Percentiles rank a stretch among this genome's conserved stretches.
Evolutionary conservation across 345 rosid species (phyloP).

Genomic region (Turnera subulata): DNA sequence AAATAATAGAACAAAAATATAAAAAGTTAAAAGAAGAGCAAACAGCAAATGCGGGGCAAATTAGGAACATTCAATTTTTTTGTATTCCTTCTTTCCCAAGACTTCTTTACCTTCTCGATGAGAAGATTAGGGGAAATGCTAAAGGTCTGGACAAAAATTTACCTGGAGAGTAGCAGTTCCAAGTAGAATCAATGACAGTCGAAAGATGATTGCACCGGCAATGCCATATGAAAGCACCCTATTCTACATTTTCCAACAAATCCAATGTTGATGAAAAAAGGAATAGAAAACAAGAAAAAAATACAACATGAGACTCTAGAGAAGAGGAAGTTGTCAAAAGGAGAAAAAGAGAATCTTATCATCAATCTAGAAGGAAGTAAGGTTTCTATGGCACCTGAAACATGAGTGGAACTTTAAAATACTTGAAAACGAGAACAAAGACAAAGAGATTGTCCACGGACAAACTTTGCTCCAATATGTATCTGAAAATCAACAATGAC

Average conservation of each 20-base stretch:
- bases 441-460: constrained; percentile 96
- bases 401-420: constrained; percentile 81
- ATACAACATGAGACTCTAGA: background rate
- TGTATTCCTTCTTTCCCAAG: background rate
- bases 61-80: background rate
- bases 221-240: constrained; percentile 87
- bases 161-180: constrained; percentile 97
- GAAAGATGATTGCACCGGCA: constrained; percentile 85
- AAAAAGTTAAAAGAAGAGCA: too few species aligned
- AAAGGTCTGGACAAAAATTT: constrained; percentile 4
- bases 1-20: too few species aligned
- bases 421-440: constrained; percentile 87
- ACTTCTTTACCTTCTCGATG: too few species aligned
- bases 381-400: constrained; percentile 67
- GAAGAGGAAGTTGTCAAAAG: background rate
- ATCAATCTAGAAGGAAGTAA: constrained; percentile 8
- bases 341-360: too few species aligned
- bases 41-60: constrained; percentile 12
- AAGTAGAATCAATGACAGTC: constrained; percentile 65
- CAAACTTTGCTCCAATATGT: constrained; percentile 92
- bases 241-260: constrained; percentile 45
- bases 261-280: background rate
- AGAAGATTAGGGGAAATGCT: too few species aligned
- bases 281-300: too few species aligned
- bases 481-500: constrained; percentile 48